phyloP scores from a whole-genome alignment of 805 yeast genomes.

The Cyberlindnera maritima region DNA sequence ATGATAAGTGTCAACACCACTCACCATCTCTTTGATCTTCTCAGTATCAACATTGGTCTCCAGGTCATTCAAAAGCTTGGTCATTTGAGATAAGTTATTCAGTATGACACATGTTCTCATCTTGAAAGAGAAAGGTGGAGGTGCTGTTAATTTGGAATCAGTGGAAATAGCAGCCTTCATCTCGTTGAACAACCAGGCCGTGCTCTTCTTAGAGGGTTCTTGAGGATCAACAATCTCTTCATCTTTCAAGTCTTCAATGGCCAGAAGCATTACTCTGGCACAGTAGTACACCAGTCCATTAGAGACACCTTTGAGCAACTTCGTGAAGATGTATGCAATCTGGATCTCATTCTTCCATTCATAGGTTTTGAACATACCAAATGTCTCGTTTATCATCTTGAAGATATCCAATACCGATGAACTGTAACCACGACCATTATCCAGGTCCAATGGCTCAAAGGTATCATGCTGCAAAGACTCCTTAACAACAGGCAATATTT shows the following conservation, averaged over 20 bases:
- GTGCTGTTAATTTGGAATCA: conserved; percentile 34
- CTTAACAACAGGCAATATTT: conserved; percentile 46
- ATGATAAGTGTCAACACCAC: conserved; percentile 16
- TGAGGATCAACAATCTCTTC: conserved; percentile 18
- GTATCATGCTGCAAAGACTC: conserved; percentile 57
- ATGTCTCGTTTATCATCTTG: conserved; percentile 54
- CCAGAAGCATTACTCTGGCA: conserved; percentile 32
- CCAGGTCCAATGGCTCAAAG: conserved; percentile 49
- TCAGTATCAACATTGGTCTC: conserved; percentile 63
- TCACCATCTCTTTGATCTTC: conserved; percentile 33
- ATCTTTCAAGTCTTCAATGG: conserved; percentile 39
- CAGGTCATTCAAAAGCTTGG: conserved; percentile 45
- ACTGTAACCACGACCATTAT: conserved; percentile 42
- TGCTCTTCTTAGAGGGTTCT: conserved; percentile 29
- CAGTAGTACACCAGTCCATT: conserved; percentile 56
- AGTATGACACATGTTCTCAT: conserved; percentile 70
- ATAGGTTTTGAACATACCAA: conserved; percentile 54
- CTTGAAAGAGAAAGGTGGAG: conserved; percentile 57
- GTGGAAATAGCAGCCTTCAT: conserved; percentile 48
- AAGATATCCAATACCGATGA: conserved; percentile 68
- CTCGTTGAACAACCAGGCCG: conserved; percentile 46
- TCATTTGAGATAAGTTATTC: conserved; percentile 59
- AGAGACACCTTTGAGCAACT: conserved; percentile 59
- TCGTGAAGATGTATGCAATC: conserved; percentile 57
- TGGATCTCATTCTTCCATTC: conserved; percentile 68